Percentiles rank a stretch among this genome's conserved stretches.
These are phyloP conservation scores for Chlamydomonas sp. DNA, from an alignment of 139 green algal species.

Conservation along the genomic window DNA sequence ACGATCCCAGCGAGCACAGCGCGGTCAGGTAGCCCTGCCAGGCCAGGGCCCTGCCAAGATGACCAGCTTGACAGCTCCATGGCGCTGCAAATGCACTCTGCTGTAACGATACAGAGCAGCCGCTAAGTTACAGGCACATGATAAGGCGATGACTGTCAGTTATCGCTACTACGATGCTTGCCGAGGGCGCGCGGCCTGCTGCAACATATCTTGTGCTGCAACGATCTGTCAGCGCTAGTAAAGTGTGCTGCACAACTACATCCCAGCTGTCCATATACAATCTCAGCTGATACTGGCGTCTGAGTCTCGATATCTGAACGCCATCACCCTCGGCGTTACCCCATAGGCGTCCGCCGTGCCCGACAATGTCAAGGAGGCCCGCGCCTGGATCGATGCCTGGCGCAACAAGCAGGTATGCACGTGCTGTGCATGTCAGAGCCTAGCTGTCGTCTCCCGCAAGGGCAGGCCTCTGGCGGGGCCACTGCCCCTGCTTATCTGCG, in stretches of 20 bases:
- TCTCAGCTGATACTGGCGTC: neutral
- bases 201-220: neutral
- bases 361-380: conserved; percentile 35
- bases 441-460: neutral
- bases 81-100: too few relatives aligned
- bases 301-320: neutral
- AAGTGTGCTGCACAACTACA: neutral
- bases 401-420: neutral
- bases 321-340: neutral
- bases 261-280: neutral
- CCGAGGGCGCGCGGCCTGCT: too few relatives aligned
- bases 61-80: too few relatives aligned
- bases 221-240: neutral
- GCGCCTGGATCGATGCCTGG: conserved; percentile 38
- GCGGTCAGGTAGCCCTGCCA: too few relatives aligned
- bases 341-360: conserved; percentile 25
- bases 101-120: too few relatives aligned
- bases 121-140: too few relatives aligned
- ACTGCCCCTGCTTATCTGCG: too few relatives aligned
- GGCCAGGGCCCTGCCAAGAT: too few relatives aligned
- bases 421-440: neutral
- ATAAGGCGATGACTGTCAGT: too few relatives aligned
- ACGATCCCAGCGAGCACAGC: too few relatives aligned
- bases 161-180: too few relatives aligned
- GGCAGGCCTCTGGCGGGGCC: too few relatives aligned